phyloP scores from a whole-genome alignment of 345 rosid genomes.

The Hevea brasiliensis region DNA sequence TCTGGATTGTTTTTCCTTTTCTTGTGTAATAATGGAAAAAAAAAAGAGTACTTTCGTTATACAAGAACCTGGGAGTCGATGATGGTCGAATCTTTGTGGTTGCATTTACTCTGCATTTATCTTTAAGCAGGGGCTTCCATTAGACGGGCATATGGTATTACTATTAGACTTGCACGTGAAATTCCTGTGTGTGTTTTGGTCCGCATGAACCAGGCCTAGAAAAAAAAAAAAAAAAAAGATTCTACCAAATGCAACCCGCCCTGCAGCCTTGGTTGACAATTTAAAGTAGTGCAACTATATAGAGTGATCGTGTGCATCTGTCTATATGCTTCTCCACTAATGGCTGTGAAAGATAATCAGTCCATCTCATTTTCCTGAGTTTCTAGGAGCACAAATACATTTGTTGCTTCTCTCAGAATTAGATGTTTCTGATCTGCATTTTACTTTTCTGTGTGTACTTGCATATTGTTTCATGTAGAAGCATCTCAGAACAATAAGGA shows the following conservation, averaged over 20 bases:
- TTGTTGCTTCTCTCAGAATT: background rate
- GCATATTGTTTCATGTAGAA: background rate
- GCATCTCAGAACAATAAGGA: background rate
- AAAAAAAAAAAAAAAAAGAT: background rate
- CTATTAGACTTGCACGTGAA: background rate
- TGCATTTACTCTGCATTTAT: background rate
- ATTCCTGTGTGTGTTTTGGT: background rate
- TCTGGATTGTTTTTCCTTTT: constrained; percentile 14
- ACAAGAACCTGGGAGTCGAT: background rate
- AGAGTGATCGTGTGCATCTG: background rate
- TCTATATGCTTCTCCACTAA: background rate
- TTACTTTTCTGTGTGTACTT: background rate
- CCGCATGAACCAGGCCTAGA: too few species aligned
- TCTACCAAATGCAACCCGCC: background rate
- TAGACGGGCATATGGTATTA: background rate
- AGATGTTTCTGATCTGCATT: background rate
- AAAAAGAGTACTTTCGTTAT: constrained; percentile 3
- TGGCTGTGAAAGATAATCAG: background rate
- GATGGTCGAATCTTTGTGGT: background rate
- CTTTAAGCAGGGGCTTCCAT: background rate
- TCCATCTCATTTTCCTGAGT: background rate
- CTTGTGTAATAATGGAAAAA: constrained; percentile 30
- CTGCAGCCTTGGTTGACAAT: background rate
- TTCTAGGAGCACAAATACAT: background rate
- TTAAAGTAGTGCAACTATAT: background rate